These are phyloP conservation scores for Yarrowia porcina DNA, from an alignment of 805 yeast genomes.

Conservation along the genomic window DNA sequence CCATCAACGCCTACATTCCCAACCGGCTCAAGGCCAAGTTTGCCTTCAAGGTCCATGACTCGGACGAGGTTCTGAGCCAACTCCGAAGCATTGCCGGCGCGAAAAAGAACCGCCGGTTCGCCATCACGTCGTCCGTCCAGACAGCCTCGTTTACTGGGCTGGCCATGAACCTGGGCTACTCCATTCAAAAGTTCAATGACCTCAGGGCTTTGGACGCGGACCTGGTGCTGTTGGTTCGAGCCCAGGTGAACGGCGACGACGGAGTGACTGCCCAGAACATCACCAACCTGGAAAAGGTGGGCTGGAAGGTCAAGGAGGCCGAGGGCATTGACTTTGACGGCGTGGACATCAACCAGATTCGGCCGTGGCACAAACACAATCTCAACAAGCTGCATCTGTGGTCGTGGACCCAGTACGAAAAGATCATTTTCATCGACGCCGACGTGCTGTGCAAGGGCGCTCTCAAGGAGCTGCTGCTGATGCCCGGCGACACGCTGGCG, in stretches of 20 bases:
- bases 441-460: slow-evolving; percentile 43
- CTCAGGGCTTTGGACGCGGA: slow-evolving; percentile 33
- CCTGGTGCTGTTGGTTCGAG: slow-evolving; percentile 32
- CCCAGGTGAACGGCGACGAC: slow-evolving; percentile 31
- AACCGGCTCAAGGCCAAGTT: slow-evolving; percentile 23
- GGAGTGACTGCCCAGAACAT: slow-evolving; percentile 33
- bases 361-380: slow-evolving; percentile 36
- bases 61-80: neutral
- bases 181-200: slow-evolving; percentile 33
- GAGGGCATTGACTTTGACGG: slow-evolving; percentile 33
- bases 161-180: slow-evolving; percentile 33
- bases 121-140: slow-evolving; percentile 33
- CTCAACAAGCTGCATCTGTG: slow-evolving; percentile 58
- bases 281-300: slow-evolving; percentile 31
- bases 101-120: slow-evolving; percentile 18
- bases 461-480: slow-evolving; percentile 30
- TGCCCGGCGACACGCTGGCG: slow-evolving; percentile 33
- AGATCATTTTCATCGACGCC: slow-evolving; percentile 51
- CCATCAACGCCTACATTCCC: slow-evolving; percentile 25
- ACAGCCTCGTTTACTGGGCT: slow-evolving; percentile 32
- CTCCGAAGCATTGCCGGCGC: neutral
- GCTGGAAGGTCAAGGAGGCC: slow-evolving; percentile 32
- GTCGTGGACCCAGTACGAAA: slow-evolving; percentile 44
- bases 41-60: slow-evolving; percentile 22
- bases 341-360: slow-evolving; percentile 31